Evolutionary conservation across 1,284 basidiomycete species (phyloP), one percentile per base, ranked within the genome.

Genomic region (Ganoderma boninense): DNA sequence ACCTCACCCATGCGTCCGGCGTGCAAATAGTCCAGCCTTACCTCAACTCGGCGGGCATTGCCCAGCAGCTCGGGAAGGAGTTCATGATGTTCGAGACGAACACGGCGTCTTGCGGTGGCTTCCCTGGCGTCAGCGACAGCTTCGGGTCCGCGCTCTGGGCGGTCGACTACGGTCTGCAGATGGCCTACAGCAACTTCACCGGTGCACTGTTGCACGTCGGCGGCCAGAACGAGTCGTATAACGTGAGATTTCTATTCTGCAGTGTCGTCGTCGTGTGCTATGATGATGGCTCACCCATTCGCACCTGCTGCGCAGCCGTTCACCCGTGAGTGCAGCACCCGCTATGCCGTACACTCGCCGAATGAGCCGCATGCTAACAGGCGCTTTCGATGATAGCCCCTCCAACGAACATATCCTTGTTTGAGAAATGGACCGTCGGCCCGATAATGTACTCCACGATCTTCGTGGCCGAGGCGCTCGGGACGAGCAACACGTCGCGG

Each of bases 41-140:
- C 78, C 74, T 89, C 42, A 85, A 85, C 74, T 84, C 86, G 0
- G 82, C 85, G 0, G 70, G 72, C 7, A 81, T 85, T 54, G 89
- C 89, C 0, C 84, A 86, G 69, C 72, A 69, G 52, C 69, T 70
- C 11, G 76, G 77, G 13, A 87, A 87, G 75, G 83, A 85, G 32
- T 80, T 88, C 71, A 76, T 87, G 59, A 92, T 95, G 91, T 89
- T 93, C 73, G 93, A 95, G 81, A 94, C 91, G 13, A 95, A 95
- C 81, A 91, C 92, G 0, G 94, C 92, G 0, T 91, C 91, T 43
- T 95, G 94, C 80, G 92, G 93, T 78, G 95, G 95, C 11, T 94
- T 95, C 78, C 82, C 87, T 1, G 94, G 94, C 0, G 83, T 95
- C 26, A 90, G 88, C 67, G 90, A 95, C 77, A 84, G 83, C 62